Base-by-base conservation (phyloP, 306 rosid species). In the Cicer chorassanicum region DNA sequence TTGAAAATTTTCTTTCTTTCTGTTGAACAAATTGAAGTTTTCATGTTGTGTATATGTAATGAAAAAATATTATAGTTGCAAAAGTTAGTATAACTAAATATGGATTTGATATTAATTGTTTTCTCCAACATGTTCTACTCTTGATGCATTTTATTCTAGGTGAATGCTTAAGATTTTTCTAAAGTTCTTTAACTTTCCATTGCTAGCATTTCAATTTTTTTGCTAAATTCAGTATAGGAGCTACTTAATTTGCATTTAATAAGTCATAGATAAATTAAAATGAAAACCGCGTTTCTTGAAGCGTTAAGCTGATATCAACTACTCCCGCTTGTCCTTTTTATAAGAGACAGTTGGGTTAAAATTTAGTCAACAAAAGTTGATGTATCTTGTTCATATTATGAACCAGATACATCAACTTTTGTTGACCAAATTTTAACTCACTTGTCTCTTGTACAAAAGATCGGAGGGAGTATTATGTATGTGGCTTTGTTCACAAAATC, bases 401-500 rank as follows among this genome's bases (percentile, higher is more conserved):
- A 2, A 24, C 29, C 2, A 24, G 29, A 24, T 24, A 24, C 29
- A 24, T 24, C 3, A 24, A 24, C 3, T 24, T 24, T 24, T 24
- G 29, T 24, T 19, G 21, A 19, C 21, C 1, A 19, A 19, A 19
- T 19, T 19, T 19, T 19, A 19, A 19, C 21, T 1, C 1, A 19
- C 1, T 1, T 19, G 21, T 19, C 21, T 21, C 29, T 21, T 21
- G 2, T 21, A 24, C 34, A 24, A 24, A 3, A 0, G 34, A 24
- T 24, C 34, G 4, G 34, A 24, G 4, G 34, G 34, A 24, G 34
- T 24, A 24, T 64, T 44, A 64, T 16, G 44, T 19, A 12, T 62
- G 61, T 70, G 53, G 65, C 10, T 41, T 34, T 72, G 2, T 65
- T 57, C 16, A 42, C 45, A 65, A 24, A 66, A 65, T 45, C 24